Evolutionary conservation across 768 basidiomycete genomes (phyloP), one percentile per base, ranked within the genome.

Genomic region (Inosperma sp.): DNA sequence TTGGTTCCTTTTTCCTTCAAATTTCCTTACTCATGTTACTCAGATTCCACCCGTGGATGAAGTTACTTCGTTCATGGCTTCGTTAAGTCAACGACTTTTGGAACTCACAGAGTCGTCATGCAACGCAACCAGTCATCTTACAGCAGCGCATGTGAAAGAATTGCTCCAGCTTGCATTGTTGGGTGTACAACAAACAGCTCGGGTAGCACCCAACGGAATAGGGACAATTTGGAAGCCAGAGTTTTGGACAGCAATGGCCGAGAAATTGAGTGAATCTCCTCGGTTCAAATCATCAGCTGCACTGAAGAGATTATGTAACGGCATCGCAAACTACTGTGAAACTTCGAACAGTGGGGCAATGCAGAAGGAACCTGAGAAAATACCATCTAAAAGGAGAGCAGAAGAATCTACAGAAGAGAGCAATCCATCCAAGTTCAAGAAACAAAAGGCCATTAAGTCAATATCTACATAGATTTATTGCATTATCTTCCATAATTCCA

Each of bases 131-230:
- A 56, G 62, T 33, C 59, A 70, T 8, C 64, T 84, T 35, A 82
- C 79, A 13, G 73, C 84, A 2, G 64, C 79, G 1, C 87, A 91
- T 55, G 61, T 86, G 60, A 95, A 91, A 67, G 86, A 88, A n/a
- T 63, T 92, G 16, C 65, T 92, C 50, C 93, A 89, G 66, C 67
- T 88, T 45, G 83, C 73, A 0, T 68, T 89, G 22, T 61, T 75
- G 16, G 79, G 80, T 42, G 71, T 83, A n/a, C 82, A 89, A 47
- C 81, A 83, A 52, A 80, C 83, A 52, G 82, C 80, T 49, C 75
- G 77, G 7, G 61, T 75, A 41, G 64, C 64, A 25, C 51, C 66
- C 0, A 65, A 65, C 13, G 59, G 65, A 3, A 55, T 74, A 12
- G 49, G 61, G 9, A 56, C 63, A 4, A 65, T 75, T 4, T 95